Evolutionary conservation across 176 grass and related monocot species (phyloP).

Genomic region (Carex scoparia): DNA sequence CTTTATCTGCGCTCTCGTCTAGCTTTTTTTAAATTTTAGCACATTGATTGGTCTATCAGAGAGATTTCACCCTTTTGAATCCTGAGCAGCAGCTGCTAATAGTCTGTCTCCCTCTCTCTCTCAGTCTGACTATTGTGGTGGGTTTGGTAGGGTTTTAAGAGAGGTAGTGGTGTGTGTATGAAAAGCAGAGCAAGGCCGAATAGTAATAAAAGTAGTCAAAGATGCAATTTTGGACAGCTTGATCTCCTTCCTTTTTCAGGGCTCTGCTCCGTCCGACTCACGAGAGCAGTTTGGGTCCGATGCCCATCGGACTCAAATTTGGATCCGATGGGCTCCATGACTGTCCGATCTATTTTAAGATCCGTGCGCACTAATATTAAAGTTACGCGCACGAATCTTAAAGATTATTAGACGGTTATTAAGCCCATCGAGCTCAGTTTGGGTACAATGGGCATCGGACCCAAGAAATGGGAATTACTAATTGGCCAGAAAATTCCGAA

Average conservation of each 20-base stretch:
- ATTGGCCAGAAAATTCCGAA: neutral
- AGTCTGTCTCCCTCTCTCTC: neutral
- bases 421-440: too few species aligned
- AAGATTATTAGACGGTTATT: too few species aligned
- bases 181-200: conserved; percentile 4
- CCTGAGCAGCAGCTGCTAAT: neutral
- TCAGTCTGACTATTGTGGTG: neutral
- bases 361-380: too few species aligned
- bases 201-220: conserved; percentile 12
- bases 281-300: too few species aligned
- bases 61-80: neutral
- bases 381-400: too few species aligned
- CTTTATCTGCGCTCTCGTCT: neutral
- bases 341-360: too few species aligned
- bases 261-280: neutral
- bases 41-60: neutral
- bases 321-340: too few species aligned
- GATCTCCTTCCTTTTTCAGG: neutral
- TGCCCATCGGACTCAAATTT: too few species aligned
- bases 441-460: too few species aligned
- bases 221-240: conserved; percentile 13
- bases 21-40: neutral
- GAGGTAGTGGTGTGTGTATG: neutral
- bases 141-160: conserved; percentile 13
- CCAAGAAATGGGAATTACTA: too few species aligned